These are phyloP conservation scores for Colletotrichum chlorophyti DNA, from an alignment of 2,329 filamentous ascomycete species.

Conservation along the genomic window DNA sequence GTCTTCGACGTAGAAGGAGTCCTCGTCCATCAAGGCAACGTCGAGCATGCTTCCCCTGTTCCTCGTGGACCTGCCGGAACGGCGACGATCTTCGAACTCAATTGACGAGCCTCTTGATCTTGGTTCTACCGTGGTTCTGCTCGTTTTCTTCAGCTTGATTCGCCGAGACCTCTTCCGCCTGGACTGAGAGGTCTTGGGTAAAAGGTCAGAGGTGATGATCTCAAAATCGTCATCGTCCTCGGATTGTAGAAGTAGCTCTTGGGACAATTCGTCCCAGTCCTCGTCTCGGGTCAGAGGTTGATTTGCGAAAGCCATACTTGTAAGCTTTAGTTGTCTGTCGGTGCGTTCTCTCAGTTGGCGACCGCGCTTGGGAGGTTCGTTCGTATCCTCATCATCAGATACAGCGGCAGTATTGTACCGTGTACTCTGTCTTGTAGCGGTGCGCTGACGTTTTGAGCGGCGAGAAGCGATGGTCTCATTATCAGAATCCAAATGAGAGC, in stretches of 20 bases:
- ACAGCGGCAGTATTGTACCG: neutral
- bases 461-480: conserved; percentile 10
- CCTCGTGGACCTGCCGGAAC: conserved; percentile 55
- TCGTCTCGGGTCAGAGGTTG: conserved; percentile 15
- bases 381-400: conserved; percentile 3
- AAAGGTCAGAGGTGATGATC: conserved; percentile 46
- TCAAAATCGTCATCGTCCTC: conserved; percentile 43
- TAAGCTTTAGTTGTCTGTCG: conserved; percentile 34
- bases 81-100: conserved; percentile 57
- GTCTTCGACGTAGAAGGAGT: conserved; percentile 58
- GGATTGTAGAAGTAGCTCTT: conserved; percentile 35
- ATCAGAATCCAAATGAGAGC: neutral
- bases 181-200: conserved; percentile 14
- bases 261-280: conserved; percentile 39
- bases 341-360: conserved; percentile 31
- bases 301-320: conserved; percentile 34
- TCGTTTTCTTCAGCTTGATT: conserved; percentile 27
- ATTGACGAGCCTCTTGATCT: conserved; percentile 51
- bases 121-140: conserved; percentile 21
- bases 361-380: neutral
- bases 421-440: neutral
- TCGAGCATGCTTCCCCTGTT: conserved; percentile 56
- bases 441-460: conserved; percentile 17
- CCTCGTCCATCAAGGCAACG: conserved; percentile 62
- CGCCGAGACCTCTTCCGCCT: conserved; percentile 30